Evolutionary conservation across 2,329 filamentous ascomycete genomes (phyloP).

Genomic region (Trichoderma sp.): DNA sequence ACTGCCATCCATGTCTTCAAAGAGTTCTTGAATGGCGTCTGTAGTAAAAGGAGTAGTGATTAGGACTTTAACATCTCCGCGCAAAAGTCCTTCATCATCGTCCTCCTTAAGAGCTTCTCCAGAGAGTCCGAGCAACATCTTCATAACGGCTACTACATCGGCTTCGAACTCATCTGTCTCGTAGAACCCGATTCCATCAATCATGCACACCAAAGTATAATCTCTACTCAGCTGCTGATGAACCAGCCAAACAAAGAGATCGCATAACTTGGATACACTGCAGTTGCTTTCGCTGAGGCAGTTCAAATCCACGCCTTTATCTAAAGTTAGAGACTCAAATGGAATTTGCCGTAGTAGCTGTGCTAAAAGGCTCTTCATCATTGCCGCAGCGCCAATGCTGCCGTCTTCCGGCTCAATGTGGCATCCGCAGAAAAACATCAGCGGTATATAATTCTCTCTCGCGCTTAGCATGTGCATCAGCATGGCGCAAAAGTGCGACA

Average conservation of each 20-base stretch:
- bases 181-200: constrained; percentile 3
- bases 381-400: background rate
- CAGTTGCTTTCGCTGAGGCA: background rate
- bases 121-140: background rate
- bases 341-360: constrained; percentile 10
- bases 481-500: constrained; percentile 10
- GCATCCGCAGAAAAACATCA: constrained; percentile 16
- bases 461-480: constrained; percentile 1
- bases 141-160: background rate
- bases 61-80: background rate
- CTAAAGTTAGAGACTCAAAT: background rate
- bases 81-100: no score
- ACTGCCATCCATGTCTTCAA: background rate
- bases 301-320: background rate
- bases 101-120: background rate
- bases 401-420: constrained; percentile 15
- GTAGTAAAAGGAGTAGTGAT: background rate
- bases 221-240: background rate
- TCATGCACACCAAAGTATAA: constrained; percentile 1
- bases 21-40: background rate
- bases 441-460: background rate
- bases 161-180: background rate
- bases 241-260: constrained; percentile 3
- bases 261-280: background rate
- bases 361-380: constrained; percentile 19